Evolutionary conservation across 129 eudicot species (phyloP).

Genomic region (Scalesia atractyloides): DNA sequence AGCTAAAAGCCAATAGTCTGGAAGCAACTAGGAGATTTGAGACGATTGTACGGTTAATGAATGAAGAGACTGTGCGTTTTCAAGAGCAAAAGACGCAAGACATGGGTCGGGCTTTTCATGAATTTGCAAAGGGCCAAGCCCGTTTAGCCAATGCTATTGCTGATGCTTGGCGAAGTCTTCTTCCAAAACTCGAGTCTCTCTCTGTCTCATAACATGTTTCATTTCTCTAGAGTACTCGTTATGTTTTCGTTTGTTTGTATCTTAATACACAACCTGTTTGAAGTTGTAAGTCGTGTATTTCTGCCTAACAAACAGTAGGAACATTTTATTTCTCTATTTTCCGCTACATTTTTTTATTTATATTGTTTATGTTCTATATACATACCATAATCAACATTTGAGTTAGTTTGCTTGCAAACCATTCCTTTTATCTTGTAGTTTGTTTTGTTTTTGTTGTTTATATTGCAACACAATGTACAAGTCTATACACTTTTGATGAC

Average conservation of each 20-base stretch:
- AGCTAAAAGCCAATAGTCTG: conserved; percentile 81
- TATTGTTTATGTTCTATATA: not conserved
- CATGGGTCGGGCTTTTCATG: conserved; percentile 91
- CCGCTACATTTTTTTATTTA: not conserved
- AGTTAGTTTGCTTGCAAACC: conserved; percentile 9
- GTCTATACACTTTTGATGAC: no score
- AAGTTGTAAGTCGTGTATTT: conserved; percentile 15
- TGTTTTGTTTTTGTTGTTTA: no score
- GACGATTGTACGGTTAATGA: conserved; percentile 71
- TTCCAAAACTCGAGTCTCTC: conserved; percentile 91
- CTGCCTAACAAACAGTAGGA: conserved; percentile 10
- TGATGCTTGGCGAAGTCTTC: conserved; percentile 89
- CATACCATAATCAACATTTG: conserved; percentile 15
- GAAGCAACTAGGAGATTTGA: conserved; percentile 85
- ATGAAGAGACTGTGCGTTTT: conserved; percentile 73
- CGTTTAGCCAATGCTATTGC: conserved; percentile 73
- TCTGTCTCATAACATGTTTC: conserved; percentile 43
- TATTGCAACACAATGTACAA: no score
- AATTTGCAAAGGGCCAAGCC: conserved; percentile 96
- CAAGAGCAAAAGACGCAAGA: conserved; percentile 94
- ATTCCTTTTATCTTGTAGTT: conserved; percentile 5
- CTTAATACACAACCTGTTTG: conserved; percentile 2
- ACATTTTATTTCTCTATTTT: conserved; percentile 15
- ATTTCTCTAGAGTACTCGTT: not conserved
- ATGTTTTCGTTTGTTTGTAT: conserved; percentile 26